Evolutionary conservation across 2,329 filamentous ascomycete species (phyloP).

Genomic region (Penicillium digitatum): DNA sequence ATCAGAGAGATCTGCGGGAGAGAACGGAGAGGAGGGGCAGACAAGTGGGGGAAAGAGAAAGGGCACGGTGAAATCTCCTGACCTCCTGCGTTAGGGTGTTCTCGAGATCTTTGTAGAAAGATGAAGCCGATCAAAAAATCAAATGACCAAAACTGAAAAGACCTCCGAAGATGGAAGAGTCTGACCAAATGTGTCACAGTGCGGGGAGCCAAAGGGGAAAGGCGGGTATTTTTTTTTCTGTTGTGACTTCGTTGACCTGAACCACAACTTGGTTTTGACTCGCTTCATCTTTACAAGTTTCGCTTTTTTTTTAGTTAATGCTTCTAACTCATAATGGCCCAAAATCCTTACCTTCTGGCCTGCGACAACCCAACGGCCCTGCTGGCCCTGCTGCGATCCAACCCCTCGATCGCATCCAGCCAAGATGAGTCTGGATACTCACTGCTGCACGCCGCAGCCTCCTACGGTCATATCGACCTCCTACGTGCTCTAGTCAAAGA

Average conservation of each 20-base stretch:
- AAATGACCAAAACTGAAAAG: neutral
- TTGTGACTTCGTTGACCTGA: neutral
- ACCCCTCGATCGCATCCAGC: constrained; percentile 69
- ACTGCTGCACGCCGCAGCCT: constrained; percentile 85
- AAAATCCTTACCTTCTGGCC: constrained; percentile 69
- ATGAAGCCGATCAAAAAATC: neutral
- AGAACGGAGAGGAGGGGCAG: constrained; percentile 3
- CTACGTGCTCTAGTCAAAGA: constrained; percentile 71
- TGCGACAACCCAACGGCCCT: constrained; percentile 75
- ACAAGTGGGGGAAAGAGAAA: neutral
- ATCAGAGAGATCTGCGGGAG: constrained; percentile 1
- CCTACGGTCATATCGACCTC: constrained; percentile 82
- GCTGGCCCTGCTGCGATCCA: constrained; percentile 66
- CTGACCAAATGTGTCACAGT: constrained; percentile 10
- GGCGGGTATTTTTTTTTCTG: constrained; percentile 4
- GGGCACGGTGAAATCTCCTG: neutral
- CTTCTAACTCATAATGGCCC: constrained; percentile 29
- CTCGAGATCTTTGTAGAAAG: neutral
- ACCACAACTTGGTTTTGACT: neutral
- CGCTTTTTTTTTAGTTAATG: neutral
- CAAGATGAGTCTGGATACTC: constrained; percentile 95
- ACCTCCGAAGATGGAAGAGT: neutral
- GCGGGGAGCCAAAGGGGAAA: constrained; percentile 26
- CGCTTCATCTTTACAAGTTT: neutral
- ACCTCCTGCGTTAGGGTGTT: neutral